These are phyloP conservation scores for Fusarium equiseti DNA, from an alignment of 2,329 filamentous ascomycete species.

Conservation along the genomic window DNA sequence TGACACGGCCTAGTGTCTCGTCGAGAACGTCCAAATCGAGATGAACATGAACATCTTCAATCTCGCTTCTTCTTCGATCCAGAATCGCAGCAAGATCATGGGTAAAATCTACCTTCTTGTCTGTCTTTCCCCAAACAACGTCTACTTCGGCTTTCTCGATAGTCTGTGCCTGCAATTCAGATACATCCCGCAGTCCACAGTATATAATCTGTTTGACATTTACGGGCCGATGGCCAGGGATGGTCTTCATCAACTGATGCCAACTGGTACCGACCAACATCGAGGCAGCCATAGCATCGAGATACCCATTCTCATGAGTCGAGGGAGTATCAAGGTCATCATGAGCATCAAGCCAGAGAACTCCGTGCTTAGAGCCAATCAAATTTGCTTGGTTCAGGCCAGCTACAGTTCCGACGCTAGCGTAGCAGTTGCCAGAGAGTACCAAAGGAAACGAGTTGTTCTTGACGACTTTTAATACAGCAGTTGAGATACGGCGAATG, in stretches of 20 bases:
- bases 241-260: not conserved
- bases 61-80: not conserved
- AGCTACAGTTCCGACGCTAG: not conserved
- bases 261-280: not conserved
- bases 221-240: not conserved
- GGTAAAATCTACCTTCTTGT: not conserved
- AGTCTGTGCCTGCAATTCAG: not conserved
- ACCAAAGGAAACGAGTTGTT: not conserved
- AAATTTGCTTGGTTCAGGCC: not conserved
- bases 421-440: slow-evolving; percentile 1
- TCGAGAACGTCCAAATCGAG: not conserved
- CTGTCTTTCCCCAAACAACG: not conserved
- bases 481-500: not conserved
- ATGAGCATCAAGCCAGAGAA: not conserved
- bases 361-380: not conserved
- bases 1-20: not conserved
- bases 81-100: not conserved
- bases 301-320: not conserved
- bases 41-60: not conserved
- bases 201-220: not conserved
- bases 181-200: not conserved
- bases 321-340: not conserved
- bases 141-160: not conserved
- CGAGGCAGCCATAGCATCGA: not conserved
- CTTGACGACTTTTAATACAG: not conserved